phyloP scores from a whole-genome alignment of 768 basidiomycete genomes.

The Pleurotus platypus region DNA sequence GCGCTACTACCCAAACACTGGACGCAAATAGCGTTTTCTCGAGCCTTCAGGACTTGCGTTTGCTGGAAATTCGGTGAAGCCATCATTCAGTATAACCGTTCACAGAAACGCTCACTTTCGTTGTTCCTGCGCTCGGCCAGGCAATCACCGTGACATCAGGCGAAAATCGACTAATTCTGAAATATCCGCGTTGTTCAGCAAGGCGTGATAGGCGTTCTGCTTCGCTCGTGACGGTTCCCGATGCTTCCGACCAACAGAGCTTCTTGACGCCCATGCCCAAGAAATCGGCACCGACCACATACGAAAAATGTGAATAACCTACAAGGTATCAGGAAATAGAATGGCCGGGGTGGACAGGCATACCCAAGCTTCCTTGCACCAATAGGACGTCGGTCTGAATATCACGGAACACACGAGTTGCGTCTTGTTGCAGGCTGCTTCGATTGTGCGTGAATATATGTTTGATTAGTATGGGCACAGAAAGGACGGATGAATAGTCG shows the following conservation, averaged over 20 bases:
- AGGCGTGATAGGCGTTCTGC: neutral
- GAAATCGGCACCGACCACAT: neutral
- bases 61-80: too few species aligned
- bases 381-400: neutral
- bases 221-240: neutral
- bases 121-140: conserved; percentile 12
- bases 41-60: neutral
- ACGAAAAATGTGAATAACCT: neutral
- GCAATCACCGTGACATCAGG: neutral
- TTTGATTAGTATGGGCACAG: neutral
- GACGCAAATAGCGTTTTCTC: neutral
- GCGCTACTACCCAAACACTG: neutral
- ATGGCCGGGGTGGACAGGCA: neutral
- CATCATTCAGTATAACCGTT: neutral
- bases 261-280: neutral
- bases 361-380: neutral
- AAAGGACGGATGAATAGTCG: neutral
- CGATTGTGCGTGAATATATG: conserved; percentile 3
- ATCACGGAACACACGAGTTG: neutral
- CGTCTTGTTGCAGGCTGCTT: neutral
- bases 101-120: conserved; percentile 3
- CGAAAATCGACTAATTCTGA: neutral
- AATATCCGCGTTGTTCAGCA: neutral
- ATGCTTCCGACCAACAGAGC: neutral
- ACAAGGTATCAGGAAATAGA: neutral